Base-by-base conservation (phyloP, 306 rosid species). In the Malus sylvestris region DNA sequence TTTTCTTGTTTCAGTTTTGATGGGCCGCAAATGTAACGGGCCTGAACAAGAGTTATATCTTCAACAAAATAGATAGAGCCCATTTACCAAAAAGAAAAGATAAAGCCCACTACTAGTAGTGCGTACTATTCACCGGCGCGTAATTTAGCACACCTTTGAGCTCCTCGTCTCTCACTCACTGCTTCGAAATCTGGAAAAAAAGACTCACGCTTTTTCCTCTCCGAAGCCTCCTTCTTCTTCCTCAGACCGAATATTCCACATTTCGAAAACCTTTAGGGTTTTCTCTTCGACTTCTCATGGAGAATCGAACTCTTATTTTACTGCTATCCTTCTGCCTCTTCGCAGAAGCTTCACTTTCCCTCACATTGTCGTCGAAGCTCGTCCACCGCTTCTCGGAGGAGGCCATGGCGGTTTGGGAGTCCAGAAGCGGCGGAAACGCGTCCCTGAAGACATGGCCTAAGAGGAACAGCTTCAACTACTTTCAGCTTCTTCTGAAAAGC, bases 351-450 rank as follows among this genome's bases (percentile, higher is more conserved):
- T 66, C 60, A 2, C 70, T 22, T 35, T 70, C 45, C 45, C 16
- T 74, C 32, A 78, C 84, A 23, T 86, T 90, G 42, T 85, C 97
- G 6, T 64, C 87, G 4, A 81, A 73, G 76, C 79, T 94, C 35
- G 30, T 92, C 64, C 98, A 94, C 80, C 89, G 98, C 20, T 92
- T 94, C 91, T 90, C 97, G 23, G 83, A 82, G 15, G 90, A 92
- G 46, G 72, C 86, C 82, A 90, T 81, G 79, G 80, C 81, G 64
- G 73, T 90, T 60, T 77, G 76, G 42, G 45, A 53, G 78, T 79
- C 89, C 44, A 77, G 45, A 42, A 9, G 45, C 45, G 45, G 45
- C 12, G 81, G 7, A 14, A 20, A 33, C 74, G 73, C 27, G 64
- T 77, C 49, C 67, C 63, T 35, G 79, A 79, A 72, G 60, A 42